Evolutionary conservation across 176 grass and related monocot genomes (phyloP), one percentile per base, ranked within the genome.

Genomic region (Pharus latifolius): DNA sequence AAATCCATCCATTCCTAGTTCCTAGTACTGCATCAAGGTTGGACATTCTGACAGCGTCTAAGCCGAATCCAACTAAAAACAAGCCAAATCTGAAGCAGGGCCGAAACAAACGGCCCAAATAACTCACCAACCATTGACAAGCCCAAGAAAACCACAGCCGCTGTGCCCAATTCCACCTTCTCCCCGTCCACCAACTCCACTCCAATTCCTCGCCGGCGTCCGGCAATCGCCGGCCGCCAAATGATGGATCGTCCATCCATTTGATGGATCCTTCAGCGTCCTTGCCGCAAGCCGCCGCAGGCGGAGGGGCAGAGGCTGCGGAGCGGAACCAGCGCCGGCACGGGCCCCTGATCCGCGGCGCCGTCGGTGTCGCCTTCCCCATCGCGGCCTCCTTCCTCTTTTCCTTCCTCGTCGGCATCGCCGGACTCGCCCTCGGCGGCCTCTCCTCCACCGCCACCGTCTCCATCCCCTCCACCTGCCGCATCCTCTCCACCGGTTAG

Each of bases 401-500:
- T 66, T 97, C 94, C 56, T 88, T 97, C 56, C 30, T 90, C 56
- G 65, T 89, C 11, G 94, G 94, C 12, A 41, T 97, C 35, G 76
- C 74, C 3, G 86, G 86, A 26, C 83, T 97, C 41, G 70, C 70
- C 29, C 84, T 97, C 31, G 89, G 84, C 16, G 63, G 78, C 13
- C 62, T 97, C 49, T 92, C 89, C 0, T 83, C 86, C 30, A 83
- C 81, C 7, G 58, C 86, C 6, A 77, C 86, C 12, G 81, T 90
- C 72, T 97, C 86, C 40, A 50, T 92, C 43, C 81, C 89, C 18
- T 92, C 94, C 48, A 92, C 89, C 62, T 97, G 94, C 78, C 88
- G 84, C 66, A 76, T 97, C 81, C 73, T 97, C 35, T 92, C 94
- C 42, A 90, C 74, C 26, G 82, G 94, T 97, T 50, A 76, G 84